phyloP scores from a whole-genome alignment of 352 stramenopile species.

The Thraustochytrium sp. region DNA sequence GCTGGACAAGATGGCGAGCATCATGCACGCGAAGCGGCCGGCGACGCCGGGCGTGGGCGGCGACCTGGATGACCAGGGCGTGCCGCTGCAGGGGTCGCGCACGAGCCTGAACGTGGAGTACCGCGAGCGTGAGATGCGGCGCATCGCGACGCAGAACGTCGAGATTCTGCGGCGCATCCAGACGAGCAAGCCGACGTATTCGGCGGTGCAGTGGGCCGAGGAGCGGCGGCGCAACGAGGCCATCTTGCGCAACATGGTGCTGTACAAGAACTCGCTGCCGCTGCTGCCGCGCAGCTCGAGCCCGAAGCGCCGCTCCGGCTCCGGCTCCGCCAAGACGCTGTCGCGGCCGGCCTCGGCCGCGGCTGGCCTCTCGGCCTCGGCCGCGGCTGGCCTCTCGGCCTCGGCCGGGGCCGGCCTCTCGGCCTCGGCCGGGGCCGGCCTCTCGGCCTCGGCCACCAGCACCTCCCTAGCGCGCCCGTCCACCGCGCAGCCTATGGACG shows the following conservation, averaged over 20 bases:
- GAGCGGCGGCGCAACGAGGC: background rate
- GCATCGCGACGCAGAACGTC: slow-evolving; percentile 63
- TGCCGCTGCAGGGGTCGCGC: background rate
- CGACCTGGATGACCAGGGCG: background rate
- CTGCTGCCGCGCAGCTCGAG: background rate
- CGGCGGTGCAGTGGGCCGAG: background rate
- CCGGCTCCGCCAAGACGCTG: too few relatives aligned
- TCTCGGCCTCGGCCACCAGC: too few relatives aligned
- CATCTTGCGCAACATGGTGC: slow-evolving; percentile 12
- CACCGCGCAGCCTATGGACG: too few relatives aligned
- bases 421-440: too few relatives aligned
- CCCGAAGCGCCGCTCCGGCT: background rate
- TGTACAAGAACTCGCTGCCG: slow-evolving; percentile 16
- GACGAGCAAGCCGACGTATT: slow-evolving; percentile 11
- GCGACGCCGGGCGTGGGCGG: background rate
- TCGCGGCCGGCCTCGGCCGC: background rate
- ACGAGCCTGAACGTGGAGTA: slow-evolving; percentile 52
- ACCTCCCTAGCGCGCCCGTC: too few relatives aligned
- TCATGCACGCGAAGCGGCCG: slow-evolving; percentile 51
- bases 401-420: too few relatives aligned
- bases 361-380: background rate
- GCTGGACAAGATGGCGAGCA: slow-evolving; percentile 93
- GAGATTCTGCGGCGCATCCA: slow-evolving; percentile 26
- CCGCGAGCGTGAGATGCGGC: slow-evolving; percentile 62
- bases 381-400: background rate